Percentiles rank a stretch among this genome's conserved stretches.
Conservation (phyloP, 1,284 basidiomycete species). For the Moesziomyces aphidis region DNA sequence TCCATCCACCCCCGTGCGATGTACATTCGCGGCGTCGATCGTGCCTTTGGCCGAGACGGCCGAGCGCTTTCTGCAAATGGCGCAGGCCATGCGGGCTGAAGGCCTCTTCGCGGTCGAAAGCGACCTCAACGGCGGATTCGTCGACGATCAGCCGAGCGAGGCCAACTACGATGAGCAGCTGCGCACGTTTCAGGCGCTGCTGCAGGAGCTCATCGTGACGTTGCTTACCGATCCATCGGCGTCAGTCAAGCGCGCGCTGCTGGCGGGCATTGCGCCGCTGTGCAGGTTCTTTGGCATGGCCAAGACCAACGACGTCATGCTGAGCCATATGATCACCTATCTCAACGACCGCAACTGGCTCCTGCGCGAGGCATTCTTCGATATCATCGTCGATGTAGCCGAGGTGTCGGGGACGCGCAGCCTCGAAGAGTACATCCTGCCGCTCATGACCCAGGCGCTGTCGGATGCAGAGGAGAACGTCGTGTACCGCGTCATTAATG, state of each 20-base stretch:
- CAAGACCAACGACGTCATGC: constrained; percentile 91
- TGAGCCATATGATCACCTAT: constrained; percentile 98
- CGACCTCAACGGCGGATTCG: constrained; percentile 75
- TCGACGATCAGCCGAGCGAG: constrained; percentile 48
- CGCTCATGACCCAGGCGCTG: constrained; percentile 87
- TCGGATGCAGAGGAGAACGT: constrained; percentile 93
- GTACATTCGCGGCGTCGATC: constrained; percentile 87
- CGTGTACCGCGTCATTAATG: constrained; percentile 84
- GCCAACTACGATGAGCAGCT: constrained; percentile 69
- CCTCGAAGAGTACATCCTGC: constrained; percentile 81
- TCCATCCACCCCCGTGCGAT: constrained; percentile 86
- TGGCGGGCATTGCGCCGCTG: constrained; percentile 82
- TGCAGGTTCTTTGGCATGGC: constrained; percentile 93
- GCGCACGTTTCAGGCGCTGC: constrained; percentile 83
- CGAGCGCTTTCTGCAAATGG: constrained; percentile 87
- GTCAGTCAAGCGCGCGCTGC: constrained; percentile 73
- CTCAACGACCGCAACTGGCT: constrained; percentile 94
- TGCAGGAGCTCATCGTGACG: constrained; percentile 87
- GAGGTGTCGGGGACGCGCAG: constrained; percentile 62
- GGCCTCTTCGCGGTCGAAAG: constrained; percentile 78
- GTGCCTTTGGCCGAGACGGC: constrained; percentile 85
- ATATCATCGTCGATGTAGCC: constrained; percentile 93
- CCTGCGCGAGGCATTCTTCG: constrained; percentile 90
- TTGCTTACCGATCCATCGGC: constrained; percentile 73
- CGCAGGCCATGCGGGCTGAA: constrained; percentile 85